These are phyloP conservation scores for Copromyces sp. DNA, from an alignment of 495 filamentous ascomycete species.

Conservation along the genomic window DNA sequence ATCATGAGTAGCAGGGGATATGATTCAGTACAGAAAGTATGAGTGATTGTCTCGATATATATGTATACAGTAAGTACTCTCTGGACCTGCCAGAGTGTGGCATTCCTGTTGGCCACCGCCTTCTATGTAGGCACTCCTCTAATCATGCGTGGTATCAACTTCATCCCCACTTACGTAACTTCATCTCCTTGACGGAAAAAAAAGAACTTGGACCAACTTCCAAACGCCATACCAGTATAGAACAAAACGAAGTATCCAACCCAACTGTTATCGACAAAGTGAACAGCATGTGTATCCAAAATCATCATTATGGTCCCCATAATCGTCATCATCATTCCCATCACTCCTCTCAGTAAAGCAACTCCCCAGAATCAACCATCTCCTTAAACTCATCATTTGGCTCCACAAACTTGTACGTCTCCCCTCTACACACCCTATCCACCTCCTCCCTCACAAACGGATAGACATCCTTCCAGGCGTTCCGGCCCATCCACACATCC, in stretches of 20 bases:
- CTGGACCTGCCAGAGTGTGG: neutral
- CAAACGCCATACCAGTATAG: neutral
- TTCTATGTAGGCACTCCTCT: neutral
- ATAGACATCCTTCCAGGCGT: slow-evolving; percentile 53
- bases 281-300: neutral
- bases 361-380: slow-evolving; percentile 31
- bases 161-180: neutral
- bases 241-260: neutral
- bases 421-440: slow-evolving; percentile 36
- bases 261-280: neutral
- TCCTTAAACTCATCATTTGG: slow-evolving; percentile 30
- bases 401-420: slow-evolving; percentile 28
- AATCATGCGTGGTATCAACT: neutral
- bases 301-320: neutral
- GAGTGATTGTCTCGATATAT: neutral
- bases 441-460: slow-evolving; percentile 48
- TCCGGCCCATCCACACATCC: slow-evolving; percentile 56
- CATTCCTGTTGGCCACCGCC: neutral
- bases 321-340: neutral
- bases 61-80: neutral
- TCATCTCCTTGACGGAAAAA: neutral
- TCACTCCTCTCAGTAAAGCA: slow-evolving; percentile 22
- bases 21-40: too few species aligned
- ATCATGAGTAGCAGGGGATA: too few species aligned
- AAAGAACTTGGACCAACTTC: neutral